Conservation (phyloP, 768 basidiomycete genomes). For the Tephrocybe sp. region DNA sequence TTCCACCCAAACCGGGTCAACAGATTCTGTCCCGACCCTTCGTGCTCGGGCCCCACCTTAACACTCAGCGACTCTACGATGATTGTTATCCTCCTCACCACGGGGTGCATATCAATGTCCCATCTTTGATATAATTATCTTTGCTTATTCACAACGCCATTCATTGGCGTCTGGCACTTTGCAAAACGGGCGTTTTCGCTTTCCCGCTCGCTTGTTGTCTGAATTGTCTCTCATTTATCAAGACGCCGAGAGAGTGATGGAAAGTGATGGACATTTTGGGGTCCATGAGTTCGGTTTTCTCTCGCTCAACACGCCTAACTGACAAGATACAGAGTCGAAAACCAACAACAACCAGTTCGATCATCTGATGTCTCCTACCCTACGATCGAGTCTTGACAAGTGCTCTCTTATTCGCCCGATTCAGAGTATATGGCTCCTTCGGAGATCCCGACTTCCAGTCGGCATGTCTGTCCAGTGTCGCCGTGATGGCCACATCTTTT, state of each 20-base stretch:
- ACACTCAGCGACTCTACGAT: neutral
- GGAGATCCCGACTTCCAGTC: conserved; percentile 12
- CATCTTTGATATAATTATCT: too few relatives aligned
- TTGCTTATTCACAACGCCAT: too few relatives aligned
- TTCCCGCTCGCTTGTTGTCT: neutral
- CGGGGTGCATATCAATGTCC: too few relatives aligned
- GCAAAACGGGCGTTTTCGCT: neutral
- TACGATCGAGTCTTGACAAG: too few relatives aligned
- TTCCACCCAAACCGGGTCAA: neutral
- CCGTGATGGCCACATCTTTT: conserved; percentile 1
- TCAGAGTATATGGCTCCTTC: neutral
- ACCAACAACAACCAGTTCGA: neutral
- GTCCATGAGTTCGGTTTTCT: conserved; percentile 1
- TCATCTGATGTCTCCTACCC: conserved; percentile 11
- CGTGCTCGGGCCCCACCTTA: too few relatives aligned
- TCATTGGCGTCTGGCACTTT: neutral
- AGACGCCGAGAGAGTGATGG: neutral
- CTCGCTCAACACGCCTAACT: neutral
- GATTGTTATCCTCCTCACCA: too few relatives aligned
- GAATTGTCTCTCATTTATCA: neutral
- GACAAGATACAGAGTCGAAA: neutral
- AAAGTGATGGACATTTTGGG: neutral
- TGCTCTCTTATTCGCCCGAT: conserved; percentile 10
- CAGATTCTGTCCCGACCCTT: neutral
- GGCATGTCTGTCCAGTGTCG: too few relatives aligned